A percentile compares a stretch with the other conserved stretches of the same genome.
Conservation (phyloP, 371 early-diverging fungal genomes). For the Mortierella sp. region DNA sequence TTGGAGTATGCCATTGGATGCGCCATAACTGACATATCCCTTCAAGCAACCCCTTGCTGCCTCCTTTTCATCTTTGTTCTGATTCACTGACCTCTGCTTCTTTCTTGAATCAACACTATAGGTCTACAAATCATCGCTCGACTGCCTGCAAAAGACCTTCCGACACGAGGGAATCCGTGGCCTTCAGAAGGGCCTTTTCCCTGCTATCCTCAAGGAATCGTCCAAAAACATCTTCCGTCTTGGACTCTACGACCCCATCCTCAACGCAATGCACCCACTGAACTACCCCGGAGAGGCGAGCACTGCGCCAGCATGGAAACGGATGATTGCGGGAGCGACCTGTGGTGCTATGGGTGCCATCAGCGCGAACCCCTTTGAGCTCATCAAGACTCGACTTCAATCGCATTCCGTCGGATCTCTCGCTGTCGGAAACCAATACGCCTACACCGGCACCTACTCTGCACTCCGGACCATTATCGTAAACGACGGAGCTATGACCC, state of each 20-base stretch:
- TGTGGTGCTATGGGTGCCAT: conserved; percentile 82
- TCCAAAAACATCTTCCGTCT: conserved; percentile 80
- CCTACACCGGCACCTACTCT: conserved; percentile 69
- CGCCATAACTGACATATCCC: not conserved
- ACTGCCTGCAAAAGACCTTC: conserved; percentile 74
- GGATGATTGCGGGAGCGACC: conserved; percentile 75
- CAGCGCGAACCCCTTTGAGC: conserved; percentile 79
- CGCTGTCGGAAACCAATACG: conserved; percentile 74
- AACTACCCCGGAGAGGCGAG: conserved; percentile 58
- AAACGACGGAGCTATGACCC: conserved; percentile 66
- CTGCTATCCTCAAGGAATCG: conserved; percentile 76
- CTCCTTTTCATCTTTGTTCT: not conserved
- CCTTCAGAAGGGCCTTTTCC: conserved; percentile 77
- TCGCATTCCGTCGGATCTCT: conserved; percentile 61
- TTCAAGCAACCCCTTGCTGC: not conserved
- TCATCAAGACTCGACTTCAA: conserved; percentile 78
- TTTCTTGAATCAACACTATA: conserved; percentile 29
- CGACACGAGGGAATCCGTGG: conserved; percentile 74
- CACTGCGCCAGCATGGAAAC: conserved; percentile 77
- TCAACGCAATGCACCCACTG: conserved; percentile 69
- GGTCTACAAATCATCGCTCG: conserved; percentile 74
- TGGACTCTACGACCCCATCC: conserved; percentile 78
- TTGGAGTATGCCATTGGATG: not conserved
- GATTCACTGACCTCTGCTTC: not conserved
- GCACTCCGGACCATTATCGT: conserved; percentile 64